Evolutionary conservation across 2,329 filamentous ascomycete species (phyloP).

Genomic region (Aschersonia sp.): DNA sequence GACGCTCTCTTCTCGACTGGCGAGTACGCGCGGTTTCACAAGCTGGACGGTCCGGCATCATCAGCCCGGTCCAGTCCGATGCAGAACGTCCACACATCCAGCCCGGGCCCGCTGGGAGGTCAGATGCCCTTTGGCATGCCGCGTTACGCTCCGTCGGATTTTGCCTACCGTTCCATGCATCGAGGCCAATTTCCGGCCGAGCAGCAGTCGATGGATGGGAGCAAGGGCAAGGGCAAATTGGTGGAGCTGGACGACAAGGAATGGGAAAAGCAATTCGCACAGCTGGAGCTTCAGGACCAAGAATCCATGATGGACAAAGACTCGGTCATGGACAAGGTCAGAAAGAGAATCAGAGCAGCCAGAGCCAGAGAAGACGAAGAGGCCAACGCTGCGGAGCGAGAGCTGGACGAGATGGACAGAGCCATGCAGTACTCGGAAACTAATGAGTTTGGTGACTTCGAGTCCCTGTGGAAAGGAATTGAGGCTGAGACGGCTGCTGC

Average conservation of each 20-base stretch:
- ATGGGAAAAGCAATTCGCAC: slow-evolving; percentile 93
- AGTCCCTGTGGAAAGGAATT: slow-evolving; percentile 76
- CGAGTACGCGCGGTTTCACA: slow-evolving; percentile 80
- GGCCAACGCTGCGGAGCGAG: slow-evolving; percentile 59
- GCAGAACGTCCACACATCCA: slow-evolving; percentile 34
- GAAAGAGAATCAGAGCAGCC: slow-evolving; percentile 12
- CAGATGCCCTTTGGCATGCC: slow-evolving; percentile 36
- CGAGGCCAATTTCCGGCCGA: background rate
- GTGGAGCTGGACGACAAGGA: slow-evolving; percentile 87
- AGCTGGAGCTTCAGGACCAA: slow-evolving; percentile 59
- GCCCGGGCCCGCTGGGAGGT: slow-evolving; percentile 24
- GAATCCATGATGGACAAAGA: slow-evolving; percentile 2
- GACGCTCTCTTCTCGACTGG: slow-evolving; percentile 58
- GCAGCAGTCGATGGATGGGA: slow-evolving; percentile 16
- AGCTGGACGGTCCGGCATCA: slow-evolving; percentile 45
- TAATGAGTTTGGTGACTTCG: slow-evolving; percentile 72
- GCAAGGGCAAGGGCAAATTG: slow-evolving; percentile 79
- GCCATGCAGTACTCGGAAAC: slow-evolving; percentile 49
- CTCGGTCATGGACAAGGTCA: slow-evolving; percentile 21
- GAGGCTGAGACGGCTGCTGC: slow-evolving; percentile 59
- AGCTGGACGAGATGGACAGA: slow-evolving; percentile 76
- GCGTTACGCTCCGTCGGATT: background rate
- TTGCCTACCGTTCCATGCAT: no score
- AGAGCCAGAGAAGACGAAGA: slow-evolving; percentile 44
- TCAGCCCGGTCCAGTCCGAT: slow-evolving; percentile 42